A percentile compares a stretch with the other conserved stretches of the same genome.
Conservation (phyloP, 1,284 basidiomycete species). For the Ganoderma sinense region DNA sequence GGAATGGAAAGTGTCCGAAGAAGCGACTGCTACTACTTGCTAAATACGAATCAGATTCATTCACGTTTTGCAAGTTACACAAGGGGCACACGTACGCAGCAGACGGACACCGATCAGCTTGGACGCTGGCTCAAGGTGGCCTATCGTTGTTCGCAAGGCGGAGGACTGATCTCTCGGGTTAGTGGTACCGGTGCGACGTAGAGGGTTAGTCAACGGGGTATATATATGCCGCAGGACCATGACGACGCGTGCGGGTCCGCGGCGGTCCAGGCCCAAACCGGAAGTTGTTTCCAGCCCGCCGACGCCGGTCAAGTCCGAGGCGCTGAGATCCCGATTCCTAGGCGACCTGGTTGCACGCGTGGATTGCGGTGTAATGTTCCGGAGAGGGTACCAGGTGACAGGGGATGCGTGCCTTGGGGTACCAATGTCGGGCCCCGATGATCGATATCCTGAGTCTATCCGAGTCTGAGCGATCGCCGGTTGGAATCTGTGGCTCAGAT, state of each 20-base stretch:
- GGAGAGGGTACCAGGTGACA: slow-evolving; percentile 17
- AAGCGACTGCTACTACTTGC: slow-evolving; percentile 9
- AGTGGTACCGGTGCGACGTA: slow-evolving; percentile 16
- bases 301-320: too few species aligned
- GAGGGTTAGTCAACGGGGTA: slow-evolving; percentile 15
- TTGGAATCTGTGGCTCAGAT: slow-evolving; percentile 18
- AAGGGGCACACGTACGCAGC: slow-evolving; percentile 16
- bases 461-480: too few species aligned
- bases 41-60: slow-evolving; percentile 2
- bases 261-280: slow-evolving; percentile 20
- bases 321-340: too few species aligned
- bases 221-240: slow-evolving; percentile 32
- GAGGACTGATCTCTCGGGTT: slow-evolving; percentile 4
- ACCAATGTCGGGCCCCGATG: slow-evolving; percentile 8
- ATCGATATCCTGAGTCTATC: too few species aligned
- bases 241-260: slow-evolving; percentile 25
- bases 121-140: background rate
- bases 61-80: slow-evolving; percentile 2
- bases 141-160: slow-evolving; percentile 9
- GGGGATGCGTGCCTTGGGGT: slow-evolving; percentile 22
- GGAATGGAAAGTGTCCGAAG: slow-evolving; percentile 11
- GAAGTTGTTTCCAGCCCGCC: too few species aligned
- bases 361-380: slow-evolving; percentile 17
- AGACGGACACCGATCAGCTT: slow-evolving; percentile 2
- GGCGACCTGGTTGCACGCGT: too few species aligned